Evolutionary conservation across 2,329 filamentous ascomycete species (phyloP), one percentile per base, ranked within the genome.

Genomic region (Pseudocercospora ulei): DNA sequence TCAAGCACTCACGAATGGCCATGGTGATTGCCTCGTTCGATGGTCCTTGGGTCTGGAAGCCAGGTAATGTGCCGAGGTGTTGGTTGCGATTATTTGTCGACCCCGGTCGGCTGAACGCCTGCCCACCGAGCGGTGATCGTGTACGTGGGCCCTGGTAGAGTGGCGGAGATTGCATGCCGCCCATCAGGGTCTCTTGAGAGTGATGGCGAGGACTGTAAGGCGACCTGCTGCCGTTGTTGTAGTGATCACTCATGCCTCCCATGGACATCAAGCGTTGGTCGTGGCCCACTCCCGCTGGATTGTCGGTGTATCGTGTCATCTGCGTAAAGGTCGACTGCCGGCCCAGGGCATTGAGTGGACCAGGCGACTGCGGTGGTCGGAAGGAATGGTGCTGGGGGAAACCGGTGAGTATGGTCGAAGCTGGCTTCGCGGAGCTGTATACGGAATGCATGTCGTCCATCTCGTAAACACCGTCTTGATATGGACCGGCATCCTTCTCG

Each of bases 401-500:
- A 38, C 85, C 86, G 8, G 83, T 85, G 43, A 94, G 71, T 48
- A 96, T 80, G 1, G 87, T 95, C 5, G 85, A 80, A 3, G 85
- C 72, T 62, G 87, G 68, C 72, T 88, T 80, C 44, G 87, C 83
- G 1, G 86, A 93, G 3, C 87, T 95, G 68, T 96, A 96, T 43
- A 92, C 79, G 0, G 86, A 94, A 61, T 85, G 87, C 72, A 96
- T 93, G 61, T 98, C 90, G 59, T 98, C 92, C 80, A 96, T 87
- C 64, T 98, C 90, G 56, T 86, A 93, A n/a, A 65, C 68, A 47
- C 80, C 54, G 19, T 54, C 50, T 9, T 54, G 44, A 36, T 55
- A 53, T 25, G 49, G 46, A 18, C 40, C 39, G 25, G 38, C 47
- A 13, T 51, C 54, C 47, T 57, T 57, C 47, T 57, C 55, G 19